A percentile compares a stretch with the other conserved stretches of the same genome.
phyloP scores from a whole-genome alignment of 2,329 filamentous ascomycete genomes.

The Fusarium praegraminearum region DNA sequence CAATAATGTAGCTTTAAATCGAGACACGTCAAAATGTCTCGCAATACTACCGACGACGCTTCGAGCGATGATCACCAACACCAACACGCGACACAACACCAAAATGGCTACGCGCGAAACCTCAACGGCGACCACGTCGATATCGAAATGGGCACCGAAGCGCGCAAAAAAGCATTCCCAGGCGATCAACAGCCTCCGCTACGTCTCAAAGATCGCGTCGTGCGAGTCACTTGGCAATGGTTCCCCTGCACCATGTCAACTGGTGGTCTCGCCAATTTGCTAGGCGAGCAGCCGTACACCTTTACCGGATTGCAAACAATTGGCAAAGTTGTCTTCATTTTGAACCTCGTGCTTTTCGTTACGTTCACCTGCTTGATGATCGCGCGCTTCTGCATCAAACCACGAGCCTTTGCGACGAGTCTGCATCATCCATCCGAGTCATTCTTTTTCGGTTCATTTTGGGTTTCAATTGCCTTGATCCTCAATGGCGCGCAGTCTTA shows the following conservation, averaged over 20 bases:
- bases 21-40: not conserved
- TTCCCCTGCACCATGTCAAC: slow-evolving; percentile 31
- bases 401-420: slow-evolving; percentile 15
- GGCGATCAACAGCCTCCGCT: not conserved
- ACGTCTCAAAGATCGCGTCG: slow-evolving; percentile 17
- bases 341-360: slow-evolving; percentile 20
- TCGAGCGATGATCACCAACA: not conserved
- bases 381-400: slow-evolving; percentile 13
- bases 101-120: not conserved
- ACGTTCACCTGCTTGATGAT: slow-evolving; percentile 10
- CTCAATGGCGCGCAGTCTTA: slow-evolving; percentile 26
- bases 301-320: slow-evolving; percentile 16
- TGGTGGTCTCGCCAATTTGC: slow-evolving; percentile 21
- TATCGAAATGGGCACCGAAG: not conserved
- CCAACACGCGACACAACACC: not conserved
- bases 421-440: slow-evolving; percentile 26
- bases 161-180: slow-evolving; percentile 1
- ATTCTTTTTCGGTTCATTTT: slow-evolving; percentile 19
- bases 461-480: slow-evolving; percentile 19
- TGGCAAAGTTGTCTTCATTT: slow-evolving; percentile 23
- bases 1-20: not conserved
- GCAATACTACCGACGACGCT: not conserved
- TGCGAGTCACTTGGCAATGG: slow-evolving; percentile 20
- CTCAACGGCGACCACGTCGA: not conserved
- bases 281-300: slow-evolving; percentile 20